Evolutionary conservation across 192 early-diverging fungal species (phyloP).

Genomic region (Mortierella antarctica): DNA sequence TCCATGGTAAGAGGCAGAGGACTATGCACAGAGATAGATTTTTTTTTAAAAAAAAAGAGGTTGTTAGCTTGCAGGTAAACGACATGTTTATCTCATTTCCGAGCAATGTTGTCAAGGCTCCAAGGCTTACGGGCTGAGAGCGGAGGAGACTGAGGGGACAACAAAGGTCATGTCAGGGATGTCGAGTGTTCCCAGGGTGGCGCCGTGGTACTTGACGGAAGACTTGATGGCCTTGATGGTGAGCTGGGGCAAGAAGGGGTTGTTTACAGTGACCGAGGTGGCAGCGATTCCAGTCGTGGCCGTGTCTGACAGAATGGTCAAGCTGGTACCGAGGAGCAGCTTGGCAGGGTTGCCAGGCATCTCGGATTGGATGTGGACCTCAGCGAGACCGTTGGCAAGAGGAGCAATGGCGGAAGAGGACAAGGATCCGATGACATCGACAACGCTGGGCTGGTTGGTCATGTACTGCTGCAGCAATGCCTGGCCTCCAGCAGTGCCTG

Average conservation of each 20-base stretch:
- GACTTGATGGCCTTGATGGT: constrained; percentile 61
- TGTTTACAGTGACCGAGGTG: constrained; percentile 59
- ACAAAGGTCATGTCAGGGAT: constrained; percentile 53
- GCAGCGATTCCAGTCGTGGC: constrained; percentile 55
- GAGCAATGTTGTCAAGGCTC: not conserved
- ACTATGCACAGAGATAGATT: too few species aligned
- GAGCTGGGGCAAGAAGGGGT: constrained; percentile 65
- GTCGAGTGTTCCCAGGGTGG: constrained; percentile 60
- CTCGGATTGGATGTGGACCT: constrained; percentile 52
- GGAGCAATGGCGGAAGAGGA: constrained; percentile 60
- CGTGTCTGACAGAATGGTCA: constrained; percentile 58
- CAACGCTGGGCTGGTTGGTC: constrained; percentile 53
- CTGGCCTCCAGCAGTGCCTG: constrained; percentile 54
- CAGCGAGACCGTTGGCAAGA: constrained; percentile 55
- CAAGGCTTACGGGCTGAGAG: constrained; percentile 46
- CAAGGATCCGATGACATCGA: constrained; percentile 56
- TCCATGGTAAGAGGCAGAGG: constrained; percentile 58
- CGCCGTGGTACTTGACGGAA: constrained; percentile 54
- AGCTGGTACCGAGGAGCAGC: constrained; percentile 53
- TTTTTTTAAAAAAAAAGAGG: too few species aligned
- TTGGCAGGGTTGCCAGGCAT: constrained; percentile 61
- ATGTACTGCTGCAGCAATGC: constrained; percentile 62
- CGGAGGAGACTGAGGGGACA: constrained; percentile 4
- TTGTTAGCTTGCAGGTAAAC: too few species aligned
- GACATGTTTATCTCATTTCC: too few species aligned